phyloP scores from a whole-genome alignment of 1,284 basidiomycete species.

The Ceratobasidium sp. region DNA sequence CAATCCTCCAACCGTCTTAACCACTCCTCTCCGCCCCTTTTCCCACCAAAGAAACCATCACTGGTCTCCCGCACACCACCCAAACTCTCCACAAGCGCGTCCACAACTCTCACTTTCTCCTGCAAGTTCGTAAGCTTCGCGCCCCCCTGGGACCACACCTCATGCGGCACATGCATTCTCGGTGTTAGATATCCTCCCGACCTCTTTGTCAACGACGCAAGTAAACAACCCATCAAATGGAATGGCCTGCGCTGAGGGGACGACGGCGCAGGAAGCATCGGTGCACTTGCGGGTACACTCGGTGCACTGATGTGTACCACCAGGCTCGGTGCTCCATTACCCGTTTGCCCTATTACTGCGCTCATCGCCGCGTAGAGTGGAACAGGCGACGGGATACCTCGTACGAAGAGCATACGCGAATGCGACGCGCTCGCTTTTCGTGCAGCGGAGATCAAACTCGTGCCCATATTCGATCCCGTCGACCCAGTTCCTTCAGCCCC shows the following conservation, averaged over 20 bases:
- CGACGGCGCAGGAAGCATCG: constrained; percentile 18
- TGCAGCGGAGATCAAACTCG: constrained; percentile 7
- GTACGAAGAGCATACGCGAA: constrained; percentile 31
- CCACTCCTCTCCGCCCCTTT: constrained; percentile 81
- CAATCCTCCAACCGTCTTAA: constrained; percentile 76
- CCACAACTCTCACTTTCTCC: constrained; percentile 88
- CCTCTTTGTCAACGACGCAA: constrained; percentile 82
- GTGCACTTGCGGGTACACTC: constrained; percentile 31
- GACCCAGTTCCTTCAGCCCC: not conserved
- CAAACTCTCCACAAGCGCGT: constrained; percentile 79
- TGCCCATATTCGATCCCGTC: not conserved
- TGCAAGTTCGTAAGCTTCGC: constrained; percentile 84
- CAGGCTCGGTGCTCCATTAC: constrained; percentile 27
- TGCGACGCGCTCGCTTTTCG: constrained; percentile 34
- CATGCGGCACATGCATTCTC: constrained; percentile 87
- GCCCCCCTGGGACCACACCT: constrained; percentile 91
- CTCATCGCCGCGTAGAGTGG: constrained; percentile 9
- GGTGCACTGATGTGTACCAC: constrained; percentile 21
- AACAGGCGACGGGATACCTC: constrained; percentile 32
- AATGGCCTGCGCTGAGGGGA: constrained; percentile 84
- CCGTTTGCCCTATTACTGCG: not conserved
- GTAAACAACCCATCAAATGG: constrained; percentile 86
- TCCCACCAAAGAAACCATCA: constrained; percentile 75
- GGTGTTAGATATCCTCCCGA: constrained; percentile 91
- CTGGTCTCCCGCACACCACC: constrained; percentile 78